Percentiles rank a stretch among this genome's conserved stretches.
phyloP scores from a whole-genome alignment of 805 yeast species.

The Pichia gijzeniarum region DNA sequence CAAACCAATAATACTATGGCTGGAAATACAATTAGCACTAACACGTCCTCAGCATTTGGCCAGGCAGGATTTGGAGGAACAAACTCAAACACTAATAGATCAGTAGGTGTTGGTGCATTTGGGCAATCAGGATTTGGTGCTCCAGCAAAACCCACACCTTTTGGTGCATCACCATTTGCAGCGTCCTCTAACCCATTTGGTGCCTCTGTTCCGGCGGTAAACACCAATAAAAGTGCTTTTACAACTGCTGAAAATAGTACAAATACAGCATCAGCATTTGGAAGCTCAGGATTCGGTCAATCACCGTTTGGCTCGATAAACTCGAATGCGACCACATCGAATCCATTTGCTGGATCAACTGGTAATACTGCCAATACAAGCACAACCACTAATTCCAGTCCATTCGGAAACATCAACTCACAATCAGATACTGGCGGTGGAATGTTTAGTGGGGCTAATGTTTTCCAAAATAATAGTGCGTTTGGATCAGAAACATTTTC shows the following conservation, averaged over 20 bases:
- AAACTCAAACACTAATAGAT: no score
- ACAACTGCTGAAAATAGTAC: background rate
- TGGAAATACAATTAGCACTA: background rate
- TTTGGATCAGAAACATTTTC: constrained; percentile 2
- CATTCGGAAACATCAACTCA: background rate
- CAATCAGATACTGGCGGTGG: background rate
- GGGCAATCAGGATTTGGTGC: constrained; percentile 3
- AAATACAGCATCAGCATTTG: constrained; percentile 8
- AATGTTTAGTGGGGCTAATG: background rate
- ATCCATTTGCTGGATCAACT: constrained; percentile 3
- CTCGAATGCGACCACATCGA: constrained; percentile 16
- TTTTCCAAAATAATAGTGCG: background rate
- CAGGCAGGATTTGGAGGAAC: background rate
- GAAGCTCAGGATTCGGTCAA: constrained; percentile 16
- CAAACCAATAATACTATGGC: background rate
- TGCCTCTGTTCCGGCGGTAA: constrained; percentile 3
- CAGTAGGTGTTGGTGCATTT: background rate
- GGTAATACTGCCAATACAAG: background rate
- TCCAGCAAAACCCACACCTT: background rate
- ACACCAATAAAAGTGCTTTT: background rate
- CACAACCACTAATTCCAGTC: background rate
- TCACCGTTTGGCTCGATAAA: background rate
- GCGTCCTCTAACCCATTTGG: constrained; percentile 1
- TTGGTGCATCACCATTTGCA: constrained; percentile 5
- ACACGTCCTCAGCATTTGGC: background rate